Percentiles rank a stretch among this genome's conserved stretches.
Evolutionary conservation across 805 yeast species (phyloP).

Genomic region (Candida namnaoensis): DNA sequence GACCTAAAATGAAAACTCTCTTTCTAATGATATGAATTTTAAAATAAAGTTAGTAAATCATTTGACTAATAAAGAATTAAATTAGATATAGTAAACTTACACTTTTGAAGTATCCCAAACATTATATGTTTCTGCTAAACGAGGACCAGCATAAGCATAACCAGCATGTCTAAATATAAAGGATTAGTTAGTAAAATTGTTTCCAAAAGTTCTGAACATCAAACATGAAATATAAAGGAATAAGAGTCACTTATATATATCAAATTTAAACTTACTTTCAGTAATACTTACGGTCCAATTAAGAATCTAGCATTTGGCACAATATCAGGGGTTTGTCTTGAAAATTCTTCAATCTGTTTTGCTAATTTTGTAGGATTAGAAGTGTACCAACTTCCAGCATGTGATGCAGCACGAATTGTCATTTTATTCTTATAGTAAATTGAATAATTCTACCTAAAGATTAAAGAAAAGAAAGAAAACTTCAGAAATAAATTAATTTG

Average conservation of each 20-base stretch:
- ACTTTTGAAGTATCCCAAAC: slow-evolving; percentile 53
- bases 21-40: slow-evolving; percentile 20
- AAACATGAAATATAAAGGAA: too few species aligned
- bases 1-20: slow-evolving; percentile 79
- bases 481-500: too few species aligned
- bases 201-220: too few species aligned
- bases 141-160: slow-evolving; percentile 68
- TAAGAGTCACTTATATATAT: too few species aligned
- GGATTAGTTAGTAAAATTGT: too few species aligned
- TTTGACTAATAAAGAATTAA: too few species aligned
- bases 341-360: slow-evolving; percentile 39
- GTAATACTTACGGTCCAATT: slow-evolving; percentile 38
- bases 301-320: slow-evolving; percentile 38
- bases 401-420: slow-evolving; percentile 33
- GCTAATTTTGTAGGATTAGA: slow-evolving; percentile 32
- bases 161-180: slow-evolving; percentile 68
- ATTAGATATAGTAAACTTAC: slow-evolving; percentile 7
- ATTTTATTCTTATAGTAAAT: not conserved
- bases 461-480: too few species aligned
- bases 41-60: too few species aligned
- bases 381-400: slow-evolving; percentile 89
- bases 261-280: too few species aligned
- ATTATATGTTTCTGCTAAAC: slow-evolving; percentile 69
- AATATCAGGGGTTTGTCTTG: slow-evolving; percentile 26
- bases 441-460: too few species aligned